Percentiles rank a stretch among this genome's conserved stretches.
These are phyloP conservation scores for Mesembryanthemum crystallinum DNA, from an alignment of 148 eudicot genomes.

Conservation along the genomic window DNA sequence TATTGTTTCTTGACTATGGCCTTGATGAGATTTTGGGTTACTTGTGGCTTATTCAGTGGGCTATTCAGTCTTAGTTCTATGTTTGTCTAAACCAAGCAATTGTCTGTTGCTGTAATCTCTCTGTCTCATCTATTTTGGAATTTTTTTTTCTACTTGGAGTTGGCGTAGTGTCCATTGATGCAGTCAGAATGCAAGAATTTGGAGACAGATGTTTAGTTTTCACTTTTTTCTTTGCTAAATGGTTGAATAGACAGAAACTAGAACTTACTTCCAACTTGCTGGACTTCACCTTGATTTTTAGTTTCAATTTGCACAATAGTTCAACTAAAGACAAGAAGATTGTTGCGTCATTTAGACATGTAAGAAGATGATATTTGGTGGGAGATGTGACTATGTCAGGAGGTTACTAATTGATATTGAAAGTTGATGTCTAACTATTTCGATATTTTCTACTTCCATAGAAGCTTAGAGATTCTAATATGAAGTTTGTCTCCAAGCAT, in stretches of 20 bases:
- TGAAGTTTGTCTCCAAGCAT: background rate
- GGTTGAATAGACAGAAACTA: background rate
- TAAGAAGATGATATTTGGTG: background rate
- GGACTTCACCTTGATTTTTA: background rate
- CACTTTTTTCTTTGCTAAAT: background rate
- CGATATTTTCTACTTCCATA: background rate
- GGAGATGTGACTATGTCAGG: background rate
- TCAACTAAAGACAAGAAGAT: background rate
- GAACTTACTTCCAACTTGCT: background rate
- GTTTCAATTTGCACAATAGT: background rate
- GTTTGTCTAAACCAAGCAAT: no score
- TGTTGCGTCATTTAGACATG: background rate
- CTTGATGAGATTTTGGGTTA: background rate
- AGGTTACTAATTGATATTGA: background rate
- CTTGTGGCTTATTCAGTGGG: background rate
- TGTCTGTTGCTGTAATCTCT: no score
- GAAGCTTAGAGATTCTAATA: background rate
- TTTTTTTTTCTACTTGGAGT: no score
- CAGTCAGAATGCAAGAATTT: background rate
- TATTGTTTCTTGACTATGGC: background rate
- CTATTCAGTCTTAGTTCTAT: background rate
- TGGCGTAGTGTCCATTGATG: background rate
- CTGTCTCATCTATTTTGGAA: background rate
- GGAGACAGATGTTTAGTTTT: background rate
- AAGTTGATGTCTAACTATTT: no score